A percentile compares a stretch with the other conserved stretches of the same genome.
These are phyloP conservation scores for Ambispora gerdemannii DNA, from an alignment of 192 early-diverging fungal genomes.

Conservation along the genomic window DNA sequence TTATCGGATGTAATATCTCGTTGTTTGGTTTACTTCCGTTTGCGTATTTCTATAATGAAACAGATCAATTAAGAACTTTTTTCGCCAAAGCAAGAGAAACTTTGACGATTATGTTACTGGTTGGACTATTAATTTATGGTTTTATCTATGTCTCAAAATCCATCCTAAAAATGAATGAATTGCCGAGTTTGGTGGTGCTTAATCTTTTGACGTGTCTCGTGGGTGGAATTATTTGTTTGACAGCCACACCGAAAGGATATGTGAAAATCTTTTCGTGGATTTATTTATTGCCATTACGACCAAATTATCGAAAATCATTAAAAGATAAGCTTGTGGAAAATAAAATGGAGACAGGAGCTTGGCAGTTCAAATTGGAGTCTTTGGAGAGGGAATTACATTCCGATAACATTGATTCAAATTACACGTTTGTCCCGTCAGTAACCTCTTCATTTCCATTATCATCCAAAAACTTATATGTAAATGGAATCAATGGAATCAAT, in stretches of 20 bases:
- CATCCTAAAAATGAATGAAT: constrained; percentile 5
- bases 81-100: constrained; percentile 26
- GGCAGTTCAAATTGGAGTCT: constrained; percentile 8
- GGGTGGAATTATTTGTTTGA: constrained; percentile 19
- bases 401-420: background rate
- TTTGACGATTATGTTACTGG: constrained; percentile 14
- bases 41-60: constrained; percentile 29
- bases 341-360: constrained; percentile 12
- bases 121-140: constrained; percentile 22
- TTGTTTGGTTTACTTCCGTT: constrained; percentile 27
- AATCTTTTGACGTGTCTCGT: constrained; percentile 27
- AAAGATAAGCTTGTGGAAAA: constrained; percentile 12
- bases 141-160: constrained; percentile 25
- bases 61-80: constrained; percentile 25
- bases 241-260: constrained; percentile 23
- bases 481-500: background rate
- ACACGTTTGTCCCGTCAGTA: background rate
- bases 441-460: background rate
- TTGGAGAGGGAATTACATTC: constrained; percentile 4
- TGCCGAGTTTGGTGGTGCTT: constrained; percentile 15
- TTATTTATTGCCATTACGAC: constrained; percentile 2
- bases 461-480: constrained; percentile 20
- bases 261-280: constrained; percentile 25
- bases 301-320: constrained; percentile 21
- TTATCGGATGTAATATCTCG: constrained; percentile 29